Base-by-base conservation (phyloP, 352 stramenopile species). In the Pythium brachiatum region DNA sequence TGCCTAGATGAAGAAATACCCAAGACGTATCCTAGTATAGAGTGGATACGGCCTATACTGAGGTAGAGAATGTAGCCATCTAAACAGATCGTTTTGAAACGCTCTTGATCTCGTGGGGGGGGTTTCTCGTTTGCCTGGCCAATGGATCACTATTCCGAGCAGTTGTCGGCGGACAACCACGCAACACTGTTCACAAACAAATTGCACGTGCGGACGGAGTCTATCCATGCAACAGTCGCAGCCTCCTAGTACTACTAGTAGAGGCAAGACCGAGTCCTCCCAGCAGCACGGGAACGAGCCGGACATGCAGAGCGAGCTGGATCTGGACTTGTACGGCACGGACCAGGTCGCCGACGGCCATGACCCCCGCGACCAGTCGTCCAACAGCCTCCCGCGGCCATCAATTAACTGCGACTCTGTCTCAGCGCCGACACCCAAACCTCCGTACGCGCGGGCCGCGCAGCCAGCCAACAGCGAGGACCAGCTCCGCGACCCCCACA, bases 241-340 rank as follows among this genome's bases (percentile, higher is more conserved):
- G 27, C 20, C 7, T n/a, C n/a, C n/a, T n/a, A n/a, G n/a, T n/a
- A n/a, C n/a, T n/a, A n/a, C 34, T 0, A 48, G 7, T 23, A 53
- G 51, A 7, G 53, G 54, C 32, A 63, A 58, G 38, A 47, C 58
- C 18, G 46, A 60, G 31, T 31, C 53, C 34, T 55, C 62, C 27
- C 57, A 66, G 7, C 39, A 34, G 12, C 15, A 58, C 25, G 62
- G 61, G 27, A 60, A 73, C 52, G 77, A 80, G 48, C 57, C 66
- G 27, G 78, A 81, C 56, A 60, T 59, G 1, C 64, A 83, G 48
- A 86, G 77, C 46, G 79, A 90, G 56, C 69, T 88, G 25, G 81
- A 89, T 41, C 59, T 86, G 23, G 79, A 81, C 54, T 63, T 86
- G 6, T 88, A 89, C 65, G 77, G 88, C 47, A 78, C 63, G 20